Conservation (phyloP, 208 protist species). For the Acanthamoeba triangularis region DNA sequence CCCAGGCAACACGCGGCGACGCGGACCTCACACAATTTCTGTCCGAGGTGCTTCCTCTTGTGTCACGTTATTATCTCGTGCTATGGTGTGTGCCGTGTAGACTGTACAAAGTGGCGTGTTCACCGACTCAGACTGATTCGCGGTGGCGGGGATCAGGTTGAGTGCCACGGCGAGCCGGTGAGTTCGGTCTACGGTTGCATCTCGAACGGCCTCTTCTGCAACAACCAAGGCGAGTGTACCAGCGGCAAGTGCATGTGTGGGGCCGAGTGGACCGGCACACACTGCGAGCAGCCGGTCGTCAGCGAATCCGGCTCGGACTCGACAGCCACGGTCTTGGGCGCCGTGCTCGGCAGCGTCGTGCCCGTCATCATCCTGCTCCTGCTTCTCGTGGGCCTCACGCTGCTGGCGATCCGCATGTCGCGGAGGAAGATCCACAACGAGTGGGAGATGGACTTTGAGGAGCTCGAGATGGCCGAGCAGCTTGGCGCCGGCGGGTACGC, state of each 20-base stretch:
- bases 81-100: too few relatives aligned
- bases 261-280: not conserved
- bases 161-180: not conserved
- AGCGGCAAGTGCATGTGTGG: not conserved
- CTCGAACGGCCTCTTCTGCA: not conserved
- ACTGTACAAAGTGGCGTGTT: not conserved
- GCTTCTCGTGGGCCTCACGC: not conserved
- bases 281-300: not conserved
- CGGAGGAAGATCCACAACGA: not conserved
- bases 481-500: constrained; percentile 76
- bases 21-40: not conserved
- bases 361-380: not conserved
- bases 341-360: not conserved
- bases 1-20: not conserved
- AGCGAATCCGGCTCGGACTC: not conserved
- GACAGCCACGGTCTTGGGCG: not conserved
- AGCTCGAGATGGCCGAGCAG: constrained; percentile 22
- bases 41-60: not conserved
- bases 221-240: not conserved
- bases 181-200: constrained; percentile 15
- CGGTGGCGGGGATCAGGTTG: not conserved
- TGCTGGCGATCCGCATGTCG: not conserved
- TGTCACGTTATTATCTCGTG: too few relatives aligned
- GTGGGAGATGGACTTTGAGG: not conserved
- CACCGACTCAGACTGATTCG: not conserved